Evolutionary conservation across 352 stramenopile species (phyloP).

Genomic region (Pythium myriotylum): DNA sequence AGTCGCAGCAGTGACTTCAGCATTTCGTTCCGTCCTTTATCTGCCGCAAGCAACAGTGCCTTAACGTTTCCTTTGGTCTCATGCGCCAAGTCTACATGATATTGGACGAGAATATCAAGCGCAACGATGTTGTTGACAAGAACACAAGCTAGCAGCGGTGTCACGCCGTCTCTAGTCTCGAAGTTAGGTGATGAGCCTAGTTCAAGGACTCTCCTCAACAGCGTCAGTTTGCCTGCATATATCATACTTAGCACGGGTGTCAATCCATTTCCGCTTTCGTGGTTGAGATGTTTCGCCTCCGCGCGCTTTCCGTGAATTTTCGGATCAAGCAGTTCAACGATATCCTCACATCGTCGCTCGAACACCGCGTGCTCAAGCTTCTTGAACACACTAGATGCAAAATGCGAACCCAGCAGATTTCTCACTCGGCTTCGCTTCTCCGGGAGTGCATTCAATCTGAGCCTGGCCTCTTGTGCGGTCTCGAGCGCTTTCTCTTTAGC

Average conservation of each 20-base stretch:
- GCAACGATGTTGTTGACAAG: slow-evolving; percentile 52
- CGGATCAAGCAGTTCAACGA: slow-evolving; percentile 46
- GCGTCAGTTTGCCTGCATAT: slow-evolving; percentile 32
- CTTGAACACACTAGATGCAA: slow-evolving; percentile 29
- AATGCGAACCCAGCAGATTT: slow-evolving; percentile 38
- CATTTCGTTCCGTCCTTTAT: slow-evolving; percentile 48
- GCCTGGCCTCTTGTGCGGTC: slow-evolving; percentile 29
- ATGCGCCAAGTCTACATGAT: slow-evolving; percentile 36
- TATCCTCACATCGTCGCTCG: slow-evolving; percentile 39
- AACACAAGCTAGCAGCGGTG: slow-evolving; percentile 49
- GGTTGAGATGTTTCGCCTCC: slow-evolving; percentile 34
- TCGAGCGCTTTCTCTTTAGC: slow-evolving; percentile 36
- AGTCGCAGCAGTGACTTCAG: slow-evolving; percentile 43
- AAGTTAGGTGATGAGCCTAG: slow-evolving; percentile 45
- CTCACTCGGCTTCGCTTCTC: slow-evolving; percentile 34
- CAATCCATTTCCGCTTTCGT: slow-evolving; percentile 60
- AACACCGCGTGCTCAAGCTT: slow-evolving; percentile 56
- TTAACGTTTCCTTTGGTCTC: slow-evolving; percentile 42
- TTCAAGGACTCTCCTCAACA: slow-evolving; percentile 53
- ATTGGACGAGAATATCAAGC: slow-evolving; percentile 50
- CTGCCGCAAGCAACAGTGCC: slow-evolving; percentile 44
- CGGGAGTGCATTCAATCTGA: slow-evolving; percentile 50
- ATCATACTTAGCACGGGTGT: slow-evolving; percentile 58
- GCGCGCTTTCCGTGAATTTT: slow-evolving; percentile 5
- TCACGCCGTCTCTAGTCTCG: slow-evolving; percentile 50